Conservation (phyloP, 139 green algal species). For the Coccomyxa sp. region DNA sequence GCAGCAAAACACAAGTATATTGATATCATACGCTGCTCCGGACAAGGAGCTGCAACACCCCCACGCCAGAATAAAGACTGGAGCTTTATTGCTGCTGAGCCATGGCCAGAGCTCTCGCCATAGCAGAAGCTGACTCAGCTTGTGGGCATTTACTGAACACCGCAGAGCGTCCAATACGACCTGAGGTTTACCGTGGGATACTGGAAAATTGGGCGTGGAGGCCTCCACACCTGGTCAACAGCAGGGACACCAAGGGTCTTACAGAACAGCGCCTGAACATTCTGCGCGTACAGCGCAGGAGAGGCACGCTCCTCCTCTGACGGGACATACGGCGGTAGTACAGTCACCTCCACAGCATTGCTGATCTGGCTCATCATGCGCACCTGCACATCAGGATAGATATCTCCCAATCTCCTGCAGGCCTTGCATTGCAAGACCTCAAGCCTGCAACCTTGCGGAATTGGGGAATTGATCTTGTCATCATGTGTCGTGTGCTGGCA, state of each 20-base stretch:
- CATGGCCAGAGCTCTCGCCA: neutral
- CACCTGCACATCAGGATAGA: constrained; percentile 25
- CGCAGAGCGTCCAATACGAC: neutral
- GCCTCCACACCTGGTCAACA: constrained; percentile 23
- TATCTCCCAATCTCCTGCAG: too few relatives aligned
- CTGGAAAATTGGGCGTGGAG: neutral
- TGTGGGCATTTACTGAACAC: neutral
- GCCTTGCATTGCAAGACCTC: too few relatives aligned
- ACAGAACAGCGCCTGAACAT: constrained; percentile 15
- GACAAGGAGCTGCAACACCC: too few relatives aligned
- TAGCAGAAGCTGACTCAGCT: neutral
- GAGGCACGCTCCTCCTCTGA: neutral
- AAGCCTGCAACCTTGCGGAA: too few relatives aligned
- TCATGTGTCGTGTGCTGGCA: neutral
- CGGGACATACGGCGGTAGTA: constrained; percentile 20
- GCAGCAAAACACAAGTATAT: too few relatives aligned
- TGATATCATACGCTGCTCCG: too few relatives aligned
- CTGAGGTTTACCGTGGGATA: neutral
- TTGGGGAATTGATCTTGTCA: neutral
- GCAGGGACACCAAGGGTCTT: constrained; percentile 20
- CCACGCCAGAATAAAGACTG: too few relatives aligned
- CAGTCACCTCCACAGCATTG: constrained; percentile 21
- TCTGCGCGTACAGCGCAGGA: constrained; percentile 8
- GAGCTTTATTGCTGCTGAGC: too few relatives aligned
- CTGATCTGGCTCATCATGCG: constrained; percentile 11